phyloP scores from a whole-genome alignment of 1,284 basidiomycete genomes.

The Moesziomyces sp. region DNA sequence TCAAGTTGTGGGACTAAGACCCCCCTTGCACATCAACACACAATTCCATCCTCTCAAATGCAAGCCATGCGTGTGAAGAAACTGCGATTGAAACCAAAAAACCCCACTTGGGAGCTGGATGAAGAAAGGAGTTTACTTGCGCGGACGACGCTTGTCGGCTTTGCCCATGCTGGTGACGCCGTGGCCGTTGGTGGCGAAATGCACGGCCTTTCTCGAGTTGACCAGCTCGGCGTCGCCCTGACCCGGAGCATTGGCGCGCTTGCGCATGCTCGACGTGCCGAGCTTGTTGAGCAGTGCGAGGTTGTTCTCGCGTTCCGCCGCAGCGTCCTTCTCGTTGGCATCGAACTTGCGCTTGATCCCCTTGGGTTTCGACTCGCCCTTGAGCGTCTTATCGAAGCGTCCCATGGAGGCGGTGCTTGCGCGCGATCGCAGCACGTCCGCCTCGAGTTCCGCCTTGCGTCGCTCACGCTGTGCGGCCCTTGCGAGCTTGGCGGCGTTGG shows the following conservation, averaged over 20 bases:
- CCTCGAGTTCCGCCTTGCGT: slow-evolving; percentile 81
- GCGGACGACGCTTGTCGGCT: slow-evolving; percentile 29
- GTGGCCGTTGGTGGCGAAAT: slow-evolving; percentile 55
- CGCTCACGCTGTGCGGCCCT: slow-evolving; percentile 69
- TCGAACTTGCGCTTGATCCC: slow-evolving; percentile 95
- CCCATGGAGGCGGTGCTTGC: slow-evolving; percentile 92
- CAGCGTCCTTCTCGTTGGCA: slow-evolving; percentile 77
- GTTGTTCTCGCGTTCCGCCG: slow-evolving; percentile 78
- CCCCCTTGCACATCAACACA: no score
- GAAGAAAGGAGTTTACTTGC: slow-evolving; percentile 4
- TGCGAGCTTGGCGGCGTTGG: slow-evolving; percentile 51
- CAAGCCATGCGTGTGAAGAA: no score
- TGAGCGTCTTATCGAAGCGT: slow-evolving; percentile 81
- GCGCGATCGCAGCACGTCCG: slow-evolving; percentile 81
- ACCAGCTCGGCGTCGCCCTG: slow-evolving; percentile 66
- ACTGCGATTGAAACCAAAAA: no score
- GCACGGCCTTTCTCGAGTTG: slow-evolving; percentile 60
- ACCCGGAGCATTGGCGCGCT: slow-evolving; percentile 64
- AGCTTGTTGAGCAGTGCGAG: slow-evolving; percentile 81
- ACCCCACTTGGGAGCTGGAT: no score
- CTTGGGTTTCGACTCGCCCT: slow-evolving; percentile 81
- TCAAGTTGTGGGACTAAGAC: slow-evolving; percentile 82
- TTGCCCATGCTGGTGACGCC: slow-evolving; percentile 52
- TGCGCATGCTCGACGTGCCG: slow-evolving; percentile 69
- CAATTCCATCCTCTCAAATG: no score